Evolutionary conservation across 1,284 basidiomycete species (phyloP), one percentile per base, ranked within the genome.

Genomic region (Schizophyllum commune): DNA sequence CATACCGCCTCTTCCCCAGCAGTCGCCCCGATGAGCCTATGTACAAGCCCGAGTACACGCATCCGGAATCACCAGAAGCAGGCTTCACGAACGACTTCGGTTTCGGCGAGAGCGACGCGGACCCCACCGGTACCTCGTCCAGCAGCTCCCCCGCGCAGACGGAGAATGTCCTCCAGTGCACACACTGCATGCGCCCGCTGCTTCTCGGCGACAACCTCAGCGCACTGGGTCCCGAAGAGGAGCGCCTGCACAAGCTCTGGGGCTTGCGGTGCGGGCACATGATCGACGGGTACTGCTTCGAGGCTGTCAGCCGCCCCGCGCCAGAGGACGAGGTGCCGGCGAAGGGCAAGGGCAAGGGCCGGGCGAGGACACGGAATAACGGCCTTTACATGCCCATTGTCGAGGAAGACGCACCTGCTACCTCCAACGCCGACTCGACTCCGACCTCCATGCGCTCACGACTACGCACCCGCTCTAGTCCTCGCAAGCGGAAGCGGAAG

Each of bases 261-360:
- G 83, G 80, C 1, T 71, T 91, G 60, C 77, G 86, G 51, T 91
- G 89, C 61, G 89, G 89, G 0, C 89, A 91, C 68, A 72, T 91
- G 66, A 77, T 91, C 1, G 89, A 91, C 65, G 89, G 88, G 55
- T 87, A 86, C 68, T 91, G 89, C 65, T 71, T 87, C 4, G 78
- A 79, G 61, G 74, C 77, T 64, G 63, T 90, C 55, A 83, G 83
- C 68, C 72, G 74, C 22, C 86, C 87, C 1, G 55, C 61, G 3
- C 61, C 68, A n/a, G 65, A 69, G 19, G 60, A 61, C 17, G 47
- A 57, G 15, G 67, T 55, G 53, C 53, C 53, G 19, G 53, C 19
- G 20, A 27, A 55, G 53, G 53, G 53, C 5, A 55, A 55, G 13
- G 53, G 53, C 53, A 20, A 55, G 53, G 53, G 39, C 2, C 39